A percentile compares a stretch with the other conserved stretches of the same genome.
phyloP scores from a whole-genome alignment of 2,329 filamentous ascomycete genomes.

The Aspergillus tubingensis region DNA sequence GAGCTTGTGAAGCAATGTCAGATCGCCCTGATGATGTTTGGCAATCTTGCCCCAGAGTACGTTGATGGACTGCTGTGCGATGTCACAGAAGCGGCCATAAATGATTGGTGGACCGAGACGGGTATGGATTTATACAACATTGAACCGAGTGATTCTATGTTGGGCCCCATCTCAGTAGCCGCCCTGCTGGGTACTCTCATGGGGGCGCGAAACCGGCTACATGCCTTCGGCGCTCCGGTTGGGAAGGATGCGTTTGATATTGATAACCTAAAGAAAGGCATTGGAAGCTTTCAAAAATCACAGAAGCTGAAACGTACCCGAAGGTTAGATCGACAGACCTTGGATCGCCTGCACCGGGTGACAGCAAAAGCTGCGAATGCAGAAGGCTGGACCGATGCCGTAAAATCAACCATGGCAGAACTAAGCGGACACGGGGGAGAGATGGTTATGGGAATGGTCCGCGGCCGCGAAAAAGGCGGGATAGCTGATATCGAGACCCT shows the following conservation, averaged over 20 bases:
- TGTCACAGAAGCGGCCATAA: conserved; percentile 83
- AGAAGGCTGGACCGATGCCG: conserved; percentile 87
- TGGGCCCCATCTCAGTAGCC: conserved; percentile 88
- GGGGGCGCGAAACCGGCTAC: conserved; percentile 85
- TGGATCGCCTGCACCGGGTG: conserved; percentile 76
- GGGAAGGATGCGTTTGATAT: conserved; percentile 91
- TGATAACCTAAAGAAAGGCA: conserved; percentile 76
- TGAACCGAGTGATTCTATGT: conserved; percentile 87
- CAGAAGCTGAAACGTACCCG: conserved; percentile 77
- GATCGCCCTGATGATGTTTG: conserved; percentile 82
- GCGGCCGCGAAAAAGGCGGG: conserved; percentile 79
- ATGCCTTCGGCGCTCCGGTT: conserved; percentile 80
- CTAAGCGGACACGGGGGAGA: conserved; percentile 92
- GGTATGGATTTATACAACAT: conserved; percentile 89
- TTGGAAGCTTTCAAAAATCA: conserved; percentile 85
- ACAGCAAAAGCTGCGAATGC: conserved; percentile 88
- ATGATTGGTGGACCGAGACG: conserved; percentile 95
- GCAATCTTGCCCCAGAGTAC: conserved; percentile 82
- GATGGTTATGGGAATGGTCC: conserved; percentile 93
- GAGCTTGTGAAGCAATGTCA: conserved; percentile 93
- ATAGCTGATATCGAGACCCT: conserved; percentile 91
- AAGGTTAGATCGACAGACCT: conserved; percentile 77
- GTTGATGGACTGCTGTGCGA: conserved; percentile 92
- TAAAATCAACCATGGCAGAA: conserved; percentile 93
- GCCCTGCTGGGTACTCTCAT: conserved; percentile 84